Percentiles rank a stretch among this genome's conserved stretches.
These are phyloP conservation scores for Leccinum olivaceopallidum DNA, from an alignment of 768 basidiomycete genomes.

Conservation along the genomic window DNA sequence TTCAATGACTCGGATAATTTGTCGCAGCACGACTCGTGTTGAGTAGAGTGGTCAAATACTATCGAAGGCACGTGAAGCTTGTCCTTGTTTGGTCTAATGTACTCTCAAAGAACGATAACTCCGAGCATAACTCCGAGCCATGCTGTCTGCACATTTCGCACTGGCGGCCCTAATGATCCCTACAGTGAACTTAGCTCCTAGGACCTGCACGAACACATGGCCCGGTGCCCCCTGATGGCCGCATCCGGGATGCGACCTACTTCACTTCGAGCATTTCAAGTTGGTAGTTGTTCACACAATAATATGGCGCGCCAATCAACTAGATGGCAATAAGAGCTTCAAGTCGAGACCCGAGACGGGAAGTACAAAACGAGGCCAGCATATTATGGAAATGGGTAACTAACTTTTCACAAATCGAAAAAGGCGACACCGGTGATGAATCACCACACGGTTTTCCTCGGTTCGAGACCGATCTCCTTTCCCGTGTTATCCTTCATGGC, in stretches of 20 bases:
- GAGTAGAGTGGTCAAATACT: too few species aligned
- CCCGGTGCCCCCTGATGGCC: background rate
- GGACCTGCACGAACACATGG: background rate
- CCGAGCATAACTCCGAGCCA: too few species aligned
- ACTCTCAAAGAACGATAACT: too few species aligned
- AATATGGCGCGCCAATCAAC: background rate
- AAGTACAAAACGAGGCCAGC: background rate
- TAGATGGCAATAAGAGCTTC: background rate
- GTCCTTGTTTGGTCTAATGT: too few species aligned
- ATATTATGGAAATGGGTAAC: background rate
- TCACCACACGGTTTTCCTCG: constrained; percentile 20
- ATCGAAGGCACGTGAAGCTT: too few species aligned
- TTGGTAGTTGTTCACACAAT: background rate
- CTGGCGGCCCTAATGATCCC: too few species aligned
- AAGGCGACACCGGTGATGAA: too few species aligned
- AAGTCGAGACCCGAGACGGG: background rate
- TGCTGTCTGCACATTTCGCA: too few species aligned
- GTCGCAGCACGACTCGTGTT: too few species aligned
- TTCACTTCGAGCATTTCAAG: background rate
- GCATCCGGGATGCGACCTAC: background rate
- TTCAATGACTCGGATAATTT: too few species aligned
- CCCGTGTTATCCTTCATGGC: constrained; percentile 35
- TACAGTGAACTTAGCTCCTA: background rate
- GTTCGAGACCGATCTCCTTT: constrained; percentile 36
- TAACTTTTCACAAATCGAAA: constrained; percentile 9